These are phyloP conservation scores for Conidiobolus coronatus DNA, from an alignment of 371 early-diverging fungal species.

Conservation along the genomic window DNA sequence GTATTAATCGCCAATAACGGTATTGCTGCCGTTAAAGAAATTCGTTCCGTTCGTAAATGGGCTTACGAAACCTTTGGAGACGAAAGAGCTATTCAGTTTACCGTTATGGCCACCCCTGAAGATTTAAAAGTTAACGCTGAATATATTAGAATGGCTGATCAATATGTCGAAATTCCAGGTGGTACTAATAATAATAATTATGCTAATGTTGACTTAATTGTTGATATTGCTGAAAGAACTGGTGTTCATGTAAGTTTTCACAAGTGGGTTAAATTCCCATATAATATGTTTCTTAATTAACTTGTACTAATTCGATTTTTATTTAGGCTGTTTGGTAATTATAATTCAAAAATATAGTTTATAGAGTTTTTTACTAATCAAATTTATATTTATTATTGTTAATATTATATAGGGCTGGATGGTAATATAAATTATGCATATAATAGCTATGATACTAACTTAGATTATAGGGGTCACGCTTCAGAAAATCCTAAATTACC, in stretches of 20 bases:
- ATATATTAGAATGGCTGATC: conserved; percentile 96
- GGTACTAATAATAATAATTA: conserved; percentile 95
- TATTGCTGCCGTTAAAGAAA: conserved; percentile 98
- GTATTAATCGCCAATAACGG: conserved; percentile 98
- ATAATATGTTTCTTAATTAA: too few species aligned
- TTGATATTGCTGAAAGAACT: conserved; percentile 89
- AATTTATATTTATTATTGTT: background rate
- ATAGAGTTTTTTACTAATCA: background rate
- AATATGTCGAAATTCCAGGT: conserved; percentile 91
- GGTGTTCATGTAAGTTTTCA: conserved; percentile 43
- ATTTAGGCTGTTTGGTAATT: conserved; percentile 39
- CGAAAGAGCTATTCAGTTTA: conserved; percentile 86
- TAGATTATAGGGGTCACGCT: conserved; percentile 94
- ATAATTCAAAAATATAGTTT: background rate
- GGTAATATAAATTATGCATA: conserved; percentile 9
- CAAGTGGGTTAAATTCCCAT: background rate
- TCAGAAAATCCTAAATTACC: conserved; percentile 95
- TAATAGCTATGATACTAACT: background rate
- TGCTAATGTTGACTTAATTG: conserved; percentile 91
- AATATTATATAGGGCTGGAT: conserved; percentile 13
- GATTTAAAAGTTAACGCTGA: conserved; percentile 92
- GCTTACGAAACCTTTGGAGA: conserved; percentile 95
- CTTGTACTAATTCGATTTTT: too few species aligned
- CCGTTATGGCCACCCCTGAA: conserved; percentile 96
- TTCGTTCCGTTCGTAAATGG: conserved; percentile 93